Evolutionary conservation across 2,329 filamentous ascomycete species (phyloP), one percentile per base, ranked within the genome.

Genomic region (Aureobasidium melanogenum): DNA sequence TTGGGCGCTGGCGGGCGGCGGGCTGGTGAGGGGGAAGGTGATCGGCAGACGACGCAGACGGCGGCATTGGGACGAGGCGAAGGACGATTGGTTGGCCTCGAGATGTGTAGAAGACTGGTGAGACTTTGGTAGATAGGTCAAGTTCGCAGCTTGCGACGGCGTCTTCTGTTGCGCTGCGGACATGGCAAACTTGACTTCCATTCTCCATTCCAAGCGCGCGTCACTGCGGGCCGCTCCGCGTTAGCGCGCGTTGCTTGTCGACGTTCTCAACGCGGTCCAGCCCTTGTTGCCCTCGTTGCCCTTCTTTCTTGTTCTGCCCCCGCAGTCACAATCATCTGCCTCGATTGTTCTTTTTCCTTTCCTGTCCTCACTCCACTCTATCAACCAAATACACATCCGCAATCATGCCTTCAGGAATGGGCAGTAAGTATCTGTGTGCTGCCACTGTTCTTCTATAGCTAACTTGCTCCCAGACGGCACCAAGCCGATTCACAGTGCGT

Each of bases 401-500:
- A 66, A 75, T 68, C 41, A 80, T 80, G 78, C 77, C 77, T 70
- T 80, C 78, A 69, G 78, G 78, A 71, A 70, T 73, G 74, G 78
- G 78, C 75, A 69, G 77, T 79, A 69, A 60, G 76, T 71, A 36
- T 17, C 39, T 22, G 36, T 17, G 17, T 32, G 12, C 15, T 36
- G 22, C 60, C 2, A 19, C n/a, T 52, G 12, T 54, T 0, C 10
- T 38, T 24, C 30, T n/a, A 47, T 14, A 17, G 36, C 47, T 64
- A 15, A 64, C 32, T 19, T 19, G 15, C 15, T 28, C 14, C 34
- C 67, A 80, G 78, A 77, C 64, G 78, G 78, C 63, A 80, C 78
- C 57, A 80, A 80, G 72, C 78, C 78, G n/a, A 79, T 80, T 67
- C 78, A 80, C 77, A 80, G 54, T 57, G 54, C 30, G 54, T 57